Percentiles rank a stretch among this genome's conserved stretches.
phyloP scores from a whole-genome alignment of 2,329 filamentous ascomycete species.

The Alternaria brassicae region DNA sequence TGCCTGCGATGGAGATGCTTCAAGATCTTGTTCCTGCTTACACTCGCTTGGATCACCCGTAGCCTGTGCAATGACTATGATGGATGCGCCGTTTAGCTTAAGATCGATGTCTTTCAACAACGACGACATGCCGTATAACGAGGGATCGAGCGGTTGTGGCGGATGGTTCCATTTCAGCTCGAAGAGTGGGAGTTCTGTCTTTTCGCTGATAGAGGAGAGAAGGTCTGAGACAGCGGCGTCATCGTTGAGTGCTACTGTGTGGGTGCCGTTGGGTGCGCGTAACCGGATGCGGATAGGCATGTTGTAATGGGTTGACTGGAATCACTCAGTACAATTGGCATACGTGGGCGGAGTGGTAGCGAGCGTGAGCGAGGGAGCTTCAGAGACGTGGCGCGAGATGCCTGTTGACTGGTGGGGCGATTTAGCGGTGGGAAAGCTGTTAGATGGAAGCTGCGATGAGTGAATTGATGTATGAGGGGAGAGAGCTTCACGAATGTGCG shows the following conservation, averaged over 20 bases:
- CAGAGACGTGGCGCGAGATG: constrained; percentile 4
- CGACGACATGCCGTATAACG: constrained; percentile 58
- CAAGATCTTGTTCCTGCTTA: constrained; percentile 21
- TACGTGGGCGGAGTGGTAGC: constrained; percentile 1
- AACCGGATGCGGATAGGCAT: constrained; percentile 75
- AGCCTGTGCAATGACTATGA: constrained; percentile 65
- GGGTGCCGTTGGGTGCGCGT: constrained; percentile 75
- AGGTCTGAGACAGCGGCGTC: constrained; percentile 70
- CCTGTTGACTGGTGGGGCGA: constrained; percentile 14
- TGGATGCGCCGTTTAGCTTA: constrained; percentile 71
- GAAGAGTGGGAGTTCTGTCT: constrained; percentile 71
- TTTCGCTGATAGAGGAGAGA: constrained; percentile 65
- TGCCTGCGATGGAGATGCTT: constrained; percentile 24
- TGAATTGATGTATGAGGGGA: background rate
- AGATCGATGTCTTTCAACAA: constrained; percentile 64
- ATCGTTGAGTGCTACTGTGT: constrained; percentile 72
- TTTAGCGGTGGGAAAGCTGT: constrained; percentile 12
- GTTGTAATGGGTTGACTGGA: constrained; percentile 15
- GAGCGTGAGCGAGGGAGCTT: constrained; percentile 1
- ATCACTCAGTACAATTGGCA: background rate
- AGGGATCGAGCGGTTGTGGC: constrained; percentile 70
- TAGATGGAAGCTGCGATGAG: constrained; percentile 12
- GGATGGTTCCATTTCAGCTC: constrained; percentile 87
- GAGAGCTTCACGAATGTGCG: constrained; percentile 5
- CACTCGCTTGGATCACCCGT: constrained; percentile 41